Percentiles rank a stretch among this genome's conserved stretches.
Conservation (phyloP, 2,329 filamentous ascomycete genomes). For the Sarocladium strictum region DNA sequence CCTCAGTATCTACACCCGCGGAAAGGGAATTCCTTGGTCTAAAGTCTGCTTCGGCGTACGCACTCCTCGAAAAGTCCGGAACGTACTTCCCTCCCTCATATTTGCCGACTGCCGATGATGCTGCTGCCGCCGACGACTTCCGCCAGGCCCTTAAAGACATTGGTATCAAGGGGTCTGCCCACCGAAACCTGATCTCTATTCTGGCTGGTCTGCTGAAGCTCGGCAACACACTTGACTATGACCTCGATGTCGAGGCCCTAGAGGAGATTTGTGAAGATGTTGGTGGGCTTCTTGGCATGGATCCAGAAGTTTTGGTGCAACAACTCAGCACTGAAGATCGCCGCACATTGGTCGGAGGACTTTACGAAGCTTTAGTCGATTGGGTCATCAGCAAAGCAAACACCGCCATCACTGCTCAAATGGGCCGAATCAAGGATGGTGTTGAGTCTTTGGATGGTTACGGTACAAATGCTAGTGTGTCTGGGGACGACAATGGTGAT, state of each 20-base stretch:
- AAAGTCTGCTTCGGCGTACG: slow-evolving; percentile 69
- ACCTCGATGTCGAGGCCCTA: slow-evolving; percentile 75
- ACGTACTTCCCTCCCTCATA: slow-evolving; percentile 85
- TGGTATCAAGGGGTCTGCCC: slow-evolving; percentile 81
- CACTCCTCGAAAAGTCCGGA: slow-evolving; percentile 72
- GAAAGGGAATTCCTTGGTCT: slow-evolving; percentile 86
- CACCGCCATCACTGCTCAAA: slow-evolving; percentile 69
- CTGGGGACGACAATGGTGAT: slow-evolving; percentile 67
- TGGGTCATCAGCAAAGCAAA: slow-evolving; percentile 92
- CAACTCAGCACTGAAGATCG: slow-evolving; percentile 83
- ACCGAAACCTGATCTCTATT: slow-evolving; percentile 78
- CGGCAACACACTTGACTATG: slow-evolving; percentile 81
- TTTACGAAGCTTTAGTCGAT: slow-evolving; percentile 92
- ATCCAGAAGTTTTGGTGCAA: slow-evolving; percentile 72
- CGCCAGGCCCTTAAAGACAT: slow-evolving; percentile 80
- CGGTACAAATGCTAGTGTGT: slow-evolving; percentile 57
- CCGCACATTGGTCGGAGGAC: slow-evolving; percentile 71
- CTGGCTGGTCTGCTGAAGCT: slow-evolving; percentile 85
- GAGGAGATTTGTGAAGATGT: slow-evolving; percentile 89
- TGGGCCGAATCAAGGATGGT: slow-evolving; percentile 59
- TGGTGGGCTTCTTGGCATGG: slow-evolving; percentile 75
- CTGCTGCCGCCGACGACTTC: slow-evolving; percentile 89
- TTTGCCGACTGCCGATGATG: slow-evolving; percentile 87
- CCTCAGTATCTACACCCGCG: slow-evolving; percentile 79
- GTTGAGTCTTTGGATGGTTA: slow-evolving; percentile 63